These are phyloP conservation scores for Solanum ossicruentum DNA, from an alignment of 257 asterid genomes.

Conservation along the genomic window DNA sequence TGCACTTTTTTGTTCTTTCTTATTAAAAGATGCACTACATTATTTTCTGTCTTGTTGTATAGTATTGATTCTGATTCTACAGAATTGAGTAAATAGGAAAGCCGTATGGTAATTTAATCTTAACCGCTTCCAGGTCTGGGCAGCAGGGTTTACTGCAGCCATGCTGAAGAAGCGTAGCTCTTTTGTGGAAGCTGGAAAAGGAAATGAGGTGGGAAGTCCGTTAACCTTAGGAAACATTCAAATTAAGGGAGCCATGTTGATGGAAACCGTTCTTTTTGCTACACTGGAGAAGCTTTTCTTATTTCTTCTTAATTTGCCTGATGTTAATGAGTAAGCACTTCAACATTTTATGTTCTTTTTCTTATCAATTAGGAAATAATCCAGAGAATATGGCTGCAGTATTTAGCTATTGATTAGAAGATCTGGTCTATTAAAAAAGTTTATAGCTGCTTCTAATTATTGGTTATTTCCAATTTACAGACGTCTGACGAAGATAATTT, in stretches of 20 bases:
- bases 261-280: conserved; percentile 43
- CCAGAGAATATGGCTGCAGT: neutral
- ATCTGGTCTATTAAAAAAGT: neutral
- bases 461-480: conserved; percentile 21
- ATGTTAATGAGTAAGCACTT: conserved; percentile 38
- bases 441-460: neutral
- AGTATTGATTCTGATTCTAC: neutral
- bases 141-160: conserved; percentile 89
- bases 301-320: conserved; percentile 44
- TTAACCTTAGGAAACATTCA: conserved; percentile 12
- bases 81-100: neutral
- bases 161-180: conserved; percentile 63
- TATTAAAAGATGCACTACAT: neutral
- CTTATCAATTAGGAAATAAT: neutral
- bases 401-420: neutral
- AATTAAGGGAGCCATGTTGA: conserved; percentile 20
- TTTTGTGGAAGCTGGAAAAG: conserved; percentile 26
- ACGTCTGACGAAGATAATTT: conserved; percentile 40
- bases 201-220: conserved; percentile 12
- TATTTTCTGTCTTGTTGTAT: neutral
- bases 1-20: neutral
- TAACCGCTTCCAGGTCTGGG: conserved; percentile 63
- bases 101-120: neutral
- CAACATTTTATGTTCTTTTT: neutral
- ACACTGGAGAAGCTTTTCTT: conserved; percentile 65